Evolutionary conservation across 1,284 basidiomycete genomes (phyloP).

Genomic region (Ganoderma sinense): DNA sequence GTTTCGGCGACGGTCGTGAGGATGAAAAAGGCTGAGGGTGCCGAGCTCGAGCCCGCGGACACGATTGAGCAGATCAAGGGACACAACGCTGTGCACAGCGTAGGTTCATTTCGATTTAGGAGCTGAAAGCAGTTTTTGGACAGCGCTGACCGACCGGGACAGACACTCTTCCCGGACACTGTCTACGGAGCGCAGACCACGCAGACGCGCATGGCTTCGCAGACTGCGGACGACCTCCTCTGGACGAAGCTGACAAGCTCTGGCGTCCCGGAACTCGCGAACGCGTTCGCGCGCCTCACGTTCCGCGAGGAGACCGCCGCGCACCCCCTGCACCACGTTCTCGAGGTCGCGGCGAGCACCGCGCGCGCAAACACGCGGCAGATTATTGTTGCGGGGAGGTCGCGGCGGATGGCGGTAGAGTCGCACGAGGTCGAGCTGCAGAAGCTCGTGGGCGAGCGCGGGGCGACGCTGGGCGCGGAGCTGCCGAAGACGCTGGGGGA

Average conservation of each 20-base stretch:
- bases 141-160: constrained; percentile 2
- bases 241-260: constrained; percentile 63
- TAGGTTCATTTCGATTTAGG: neutral
- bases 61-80: constrained; percentile 44
- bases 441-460: constrained; percentile 28
- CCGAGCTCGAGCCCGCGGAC: constrained; percentile 40
- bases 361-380: constrained; percentile 45
- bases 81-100: constrained; percentile 18
- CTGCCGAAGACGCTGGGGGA: constrained; percentile 33
- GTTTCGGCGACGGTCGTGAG: constrained; percentile 78
- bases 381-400: constrained; percentile 77
- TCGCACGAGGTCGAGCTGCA: constrained; percentile 63
- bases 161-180: constrained; percentile 70
- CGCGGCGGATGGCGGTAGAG: constrained; percentile 70
- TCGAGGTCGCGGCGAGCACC: constrained; percentile 48
- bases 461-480: constrained; percentile 28
- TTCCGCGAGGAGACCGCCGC: constrained; percentile 57
- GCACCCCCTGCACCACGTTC: constrained; percentile 62
- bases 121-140: neutral
- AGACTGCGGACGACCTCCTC: constrained; percentile 75
- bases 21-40: constrained; percentile 53
- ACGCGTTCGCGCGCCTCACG: constrained; percentile 61
- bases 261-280: constrained; percentile 40
- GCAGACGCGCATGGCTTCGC: constrained; percentile 69
- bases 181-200: constrained; percentile 71